Evolutionary conservation across 2,329 filamentous ascomycete genomes (phyloP).

Genomic region (Colletotrichum tamarilloi): DNA sequence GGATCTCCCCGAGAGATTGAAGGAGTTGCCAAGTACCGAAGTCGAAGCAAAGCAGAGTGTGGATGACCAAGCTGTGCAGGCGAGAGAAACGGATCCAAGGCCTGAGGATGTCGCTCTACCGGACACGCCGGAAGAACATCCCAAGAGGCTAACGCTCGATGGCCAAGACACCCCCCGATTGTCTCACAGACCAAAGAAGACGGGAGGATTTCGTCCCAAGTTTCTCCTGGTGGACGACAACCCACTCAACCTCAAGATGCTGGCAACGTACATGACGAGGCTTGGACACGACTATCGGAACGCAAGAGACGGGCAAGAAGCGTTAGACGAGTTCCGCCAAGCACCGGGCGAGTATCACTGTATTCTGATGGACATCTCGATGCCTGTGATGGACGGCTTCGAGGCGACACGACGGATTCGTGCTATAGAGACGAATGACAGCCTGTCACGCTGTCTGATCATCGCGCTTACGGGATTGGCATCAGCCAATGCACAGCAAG

Average conservation of each 20-base stretch:
- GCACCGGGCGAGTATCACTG: conserved; percentile 41
- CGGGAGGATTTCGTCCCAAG: neutral
- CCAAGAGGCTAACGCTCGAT: neutral
- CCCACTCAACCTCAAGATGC: conserved; percentile 50
- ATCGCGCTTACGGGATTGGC: conserved; percentile 66
- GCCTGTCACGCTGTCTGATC: conserved; percentile 55
- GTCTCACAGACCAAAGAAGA: neutral
- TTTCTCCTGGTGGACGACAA: conserved; percentile 56
- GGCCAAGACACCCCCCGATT: neutral
- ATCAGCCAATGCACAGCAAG: conserved; percentile 60
- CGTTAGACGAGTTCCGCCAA: conserved; percentile 43
- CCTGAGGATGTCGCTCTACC: neutral
- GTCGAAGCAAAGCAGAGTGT: neutral
- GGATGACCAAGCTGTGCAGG: neutral
- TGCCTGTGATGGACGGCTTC: conserved; percentile 67
- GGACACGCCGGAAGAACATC: neutral
- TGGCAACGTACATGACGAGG: conserved; percentile 49
- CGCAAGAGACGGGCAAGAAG: conserved; percentile 48
- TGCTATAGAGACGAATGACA: conserved; percentile 56
- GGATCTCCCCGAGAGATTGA: no score
- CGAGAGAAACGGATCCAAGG: neutral
- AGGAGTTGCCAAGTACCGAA: neutral
- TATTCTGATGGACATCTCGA: conserved; percentile 63
- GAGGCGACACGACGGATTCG: conserved; percentile 63
- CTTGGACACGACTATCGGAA: conserved; percentile 43